A percentile compares a stretch with the other conserved stretches of the same genome.
Conservation (phyloP, 192 early-diverging fungal species). For the Coemansia sp. region DNA sequence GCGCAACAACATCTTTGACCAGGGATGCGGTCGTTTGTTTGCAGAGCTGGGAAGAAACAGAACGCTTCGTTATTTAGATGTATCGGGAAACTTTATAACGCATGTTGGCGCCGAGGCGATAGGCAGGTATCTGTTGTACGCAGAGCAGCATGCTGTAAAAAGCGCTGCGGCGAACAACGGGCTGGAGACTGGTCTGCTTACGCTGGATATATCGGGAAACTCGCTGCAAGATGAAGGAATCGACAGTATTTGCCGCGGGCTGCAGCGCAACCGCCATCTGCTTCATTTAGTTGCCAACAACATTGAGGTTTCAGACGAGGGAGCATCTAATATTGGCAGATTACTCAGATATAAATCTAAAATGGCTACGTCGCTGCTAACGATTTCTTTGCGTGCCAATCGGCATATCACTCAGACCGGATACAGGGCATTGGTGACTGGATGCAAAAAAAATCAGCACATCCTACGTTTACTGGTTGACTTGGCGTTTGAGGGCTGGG, state of each 20-base stretch:
- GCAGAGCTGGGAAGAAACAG: constrained; percentile 11
- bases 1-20: constrained; percentile 38
- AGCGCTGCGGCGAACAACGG: background rate
- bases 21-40: constrained; percentile 28
- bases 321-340: constrained; percentile 7
- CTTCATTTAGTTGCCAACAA: constrained; percentile 21
- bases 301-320: constrained; percentile 18
- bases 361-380: constrained; percentile 19
- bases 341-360: constrained; percentile 11
- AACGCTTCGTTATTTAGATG: constrained; percentile 14
- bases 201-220: constrained; percentile 27
- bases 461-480: constrained; percentile 29
- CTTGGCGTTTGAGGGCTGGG: constrained; percentile 33
- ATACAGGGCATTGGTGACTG: constrained; percentile 8
- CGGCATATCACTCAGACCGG: constrained; percentile 13
- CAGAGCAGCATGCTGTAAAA: background rate
- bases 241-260: constrained; percentile 16
- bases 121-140: constrained; percentile 4
- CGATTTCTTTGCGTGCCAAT: constrained; percentile 29
- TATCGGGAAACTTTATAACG: constrained; percentile 35
- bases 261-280: constrained; percentile 14
- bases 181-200: constrained; percentile 11
- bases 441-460: constrained; percentile 9
- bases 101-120: constrained; percentile 21
- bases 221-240: constrained; percentile 30